Base-by-base conservation (phyloP, 108 stramenopile species). In the Skeletonema marinoi region DNA sequence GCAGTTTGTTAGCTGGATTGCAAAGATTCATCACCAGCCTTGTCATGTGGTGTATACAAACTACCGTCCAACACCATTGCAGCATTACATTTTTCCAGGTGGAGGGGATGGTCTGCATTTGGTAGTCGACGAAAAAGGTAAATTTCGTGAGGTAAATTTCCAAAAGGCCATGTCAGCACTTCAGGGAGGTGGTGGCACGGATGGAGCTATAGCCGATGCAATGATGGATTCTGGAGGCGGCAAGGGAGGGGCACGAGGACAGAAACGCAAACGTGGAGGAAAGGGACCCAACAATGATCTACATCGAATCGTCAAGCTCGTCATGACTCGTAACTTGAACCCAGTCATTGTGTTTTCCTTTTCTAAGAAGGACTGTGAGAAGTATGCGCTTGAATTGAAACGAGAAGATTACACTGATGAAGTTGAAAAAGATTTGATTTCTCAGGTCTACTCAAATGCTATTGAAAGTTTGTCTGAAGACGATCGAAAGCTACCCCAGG, bases 41-140 rank as follows among this genome's bases (percentile, higher is more conserved):
- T 98, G 97, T 86, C 99, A 99, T 84, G 99, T 99, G 30, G 96
- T 99, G 1, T 98, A 98, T 83, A 99, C 99, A 29, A 96, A 99
- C 77, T 99, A 99, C 86, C 93, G 98, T 70, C 99, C 99, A 0
- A 88, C 89, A 21, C 99, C 99, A 2, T 85, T 99, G 66, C 96
- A 98, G 86, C 99, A 99, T 83, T 98, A 97, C 78, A 86, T 99
- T 66, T 99, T 98, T 67, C 97, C 98, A 29, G 76, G 86, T 42
- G 96, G 94, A 32, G 97, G 95, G 11, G 96, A 98, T 31, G 99
- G 99, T 7, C 81, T 99, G 64, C 96, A 98, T 78, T 81, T 99
- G 59, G 98, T 99, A 39, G 99, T 99, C 25, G 99, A 99, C 77
- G 97, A 99, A 64, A 92, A 96, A 86, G 95, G 97, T 61, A 90